These are phyloP conservation scores for Podospora pseudopauciseta DNA, from an alignment of 495 filamentous ascomycete species.

Conservation along the genomic window DNA sequence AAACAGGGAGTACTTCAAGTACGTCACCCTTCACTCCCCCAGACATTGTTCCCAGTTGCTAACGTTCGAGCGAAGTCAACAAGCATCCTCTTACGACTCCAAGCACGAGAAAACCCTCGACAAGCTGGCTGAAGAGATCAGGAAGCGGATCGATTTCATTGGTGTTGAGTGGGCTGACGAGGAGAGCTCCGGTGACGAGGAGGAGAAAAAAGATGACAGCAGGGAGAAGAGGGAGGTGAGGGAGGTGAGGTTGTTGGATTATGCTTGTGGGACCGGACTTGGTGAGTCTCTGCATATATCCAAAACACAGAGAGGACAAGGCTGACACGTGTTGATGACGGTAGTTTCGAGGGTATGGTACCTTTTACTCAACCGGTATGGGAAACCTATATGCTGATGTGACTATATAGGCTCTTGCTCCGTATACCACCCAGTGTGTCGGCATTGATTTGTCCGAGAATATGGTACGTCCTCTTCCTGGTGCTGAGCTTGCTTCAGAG, in stretches of 20 bases:
- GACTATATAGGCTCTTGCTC: constrained; percentile 50
- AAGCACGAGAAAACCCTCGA: constrained; percentile 40
- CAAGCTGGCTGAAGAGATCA: constrained; percentile 46
- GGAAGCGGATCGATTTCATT: constrained; percentile 56
- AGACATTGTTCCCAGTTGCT: background rate
- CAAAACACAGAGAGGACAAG: background rate
- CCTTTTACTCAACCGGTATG: background rate
- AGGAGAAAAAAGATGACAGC: constrained; percentile 28
- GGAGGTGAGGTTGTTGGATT: constrained; percentile 62
- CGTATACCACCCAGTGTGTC: constrained; percentile 56
- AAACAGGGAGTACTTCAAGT: constrained; percentile 49
- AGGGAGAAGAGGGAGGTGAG: constrained; percentile 47
- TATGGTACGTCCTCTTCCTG: constrained; percentile 42
- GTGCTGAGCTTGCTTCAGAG: background rate
- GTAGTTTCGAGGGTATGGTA: constrained; percentile 19
- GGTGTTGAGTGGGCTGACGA: constrained; percentile 52
- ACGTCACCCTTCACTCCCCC: constrained; percentile 19
- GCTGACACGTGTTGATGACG: constrained; percentile 41
- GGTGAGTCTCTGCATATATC: constrained; percentile 30
- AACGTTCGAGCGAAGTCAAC: constrained; percentile 26
- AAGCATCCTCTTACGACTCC: constrained; percentile 40
- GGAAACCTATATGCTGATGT: background rate
- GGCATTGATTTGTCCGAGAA: constrained; percentile 67
- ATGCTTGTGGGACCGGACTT: constrained; percentile 69
- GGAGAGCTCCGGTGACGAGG: constrained; percentile 25